Percentiles rank a stretch among this genome's conserved stretches.
Evolutionary conservation across 306 rosid genomes (phyloP).

Genomic region (Casuarina cunninghamiana): DNA sequence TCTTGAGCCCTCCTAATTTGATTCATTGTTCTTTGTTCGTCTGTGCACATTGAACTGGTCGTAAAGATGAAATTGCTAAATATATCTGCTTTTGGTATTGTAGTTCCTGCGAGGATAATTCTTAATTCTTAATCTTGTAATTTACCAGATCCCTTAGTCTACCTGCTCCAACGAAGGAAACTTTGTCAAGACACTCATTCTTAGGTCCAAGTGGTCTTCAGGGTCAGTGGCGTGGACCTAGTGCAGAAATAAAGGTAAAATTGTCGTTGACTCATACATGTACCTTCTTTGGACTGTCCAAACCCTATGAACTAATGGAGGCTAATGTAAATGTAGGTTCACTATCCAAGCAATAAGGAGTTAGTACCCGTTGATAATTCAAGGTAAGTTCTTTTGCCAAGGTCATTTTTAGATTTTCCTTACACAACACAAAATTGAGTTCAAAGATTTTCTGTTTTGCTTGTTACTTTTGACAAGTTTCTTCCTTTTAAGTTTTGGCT

Average conservation of each 20-base stretch:
- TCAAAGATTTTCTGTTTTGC: conserved; percentile 7
- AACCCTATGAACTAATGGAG: neutral
- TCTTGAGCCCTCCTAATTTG: neutral
- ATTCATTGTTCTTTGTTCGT: conserved; percentile 25
- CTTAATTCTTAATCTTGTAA: conserved; percentile 25
- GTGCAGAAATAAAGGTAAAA: conserved; percentile 66
- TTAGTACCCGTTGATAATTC: conserved; percentile 44
- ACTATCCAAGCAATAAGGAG: conserved; percentile 81
- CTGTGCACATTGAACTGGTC: conserved; percentile 1
- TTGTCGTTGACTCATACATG: neutral
- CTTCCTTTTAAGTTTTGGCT: conserved; percentile 29
- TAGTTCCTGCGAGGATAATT: conserved; percentile 9
- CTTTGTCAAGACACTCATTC: conserved; percentile 92
- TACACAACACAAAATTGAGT: conserved; percentile 12
- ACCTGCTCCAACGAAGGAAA: conserved; percentile 79
- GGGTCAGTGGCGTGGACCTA: conserved; percentile 92
- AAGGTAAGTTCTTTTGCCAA: conserved; percentile 49
- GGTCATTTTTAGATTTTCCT: conserved; percentile 7
- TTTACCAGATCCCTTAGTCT: conserved; percentile 71
- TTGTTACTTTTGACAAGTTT: conserved; percentile 17
- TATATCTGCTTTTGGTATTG: neutral
- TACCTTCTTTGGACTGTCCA: conserved; percentile 9
- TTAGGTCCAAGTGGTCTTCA: conserved; percentile 93
- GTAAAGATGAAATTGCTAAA: conserved; percentile 15
- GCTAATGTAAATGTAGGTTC: conserved; percentile 54